Evolutionary conservation across 2,329 filamentous ascomycete genomes (phyloP), one percentile per base, ranked within the genome.

Genomic region (Calycina marina): DNA sequence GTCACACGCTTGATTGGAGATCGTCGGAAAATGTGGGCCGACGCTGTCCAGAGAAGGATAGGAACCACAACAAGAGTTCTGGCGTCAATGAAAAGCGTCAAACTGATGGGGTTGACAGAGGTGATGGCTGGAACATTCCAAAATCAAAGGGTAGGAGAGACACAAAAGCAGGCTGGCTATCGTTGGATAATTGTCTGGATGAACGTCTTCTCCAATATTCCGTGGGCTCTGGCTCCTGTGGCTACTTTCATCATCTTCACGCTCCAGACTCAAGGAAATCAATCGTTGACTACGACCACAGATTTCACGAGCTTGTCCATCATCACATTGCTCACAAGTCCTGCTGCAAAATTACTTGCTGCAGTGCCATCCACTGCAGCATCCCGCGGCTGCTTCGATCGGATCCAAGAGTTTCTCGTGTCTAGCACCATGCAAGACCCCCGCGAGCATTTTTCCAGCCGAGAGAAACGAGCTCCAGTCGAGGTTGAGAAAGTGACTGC

Each of bases 41-140:
- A 45, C 17, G 56, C 56, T 4, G 53, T 59, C n/a, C 53, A 63
- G 37, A 46, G 48, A 26, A 54, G 61, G 6, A 52, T 63, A 17
- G 51, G 53, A 1, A 46, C 54, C 16, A 60, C 58, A 0, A 53
- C 57, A 5, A 49, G 45, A n/a, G 57, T 59, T 45, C 48, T 63
- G 1, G 45, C 43, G 3, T 50, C 53, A 8, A 61, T 63, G 40
- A 62, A 61, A 34, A 53, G 55, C 2, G 46, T 63, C 34, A 63
- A 62, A 29, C 60, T 63, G 53, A 56, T 56, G 41, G 61, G 60
- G 0, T 40, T 62, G 3, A 49, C 48, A 1, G 46, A 53, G 15
- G 51, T 46, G 10, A 43, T 61, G 14, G 40, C 43, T 4, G 18
- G 40, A 1, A 44, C 45, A 6, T 31, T 62, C 1, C 56, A 58